Conservation (phyloP, 805 yeast genomes). For the Candida sphagnicola region DNA sequence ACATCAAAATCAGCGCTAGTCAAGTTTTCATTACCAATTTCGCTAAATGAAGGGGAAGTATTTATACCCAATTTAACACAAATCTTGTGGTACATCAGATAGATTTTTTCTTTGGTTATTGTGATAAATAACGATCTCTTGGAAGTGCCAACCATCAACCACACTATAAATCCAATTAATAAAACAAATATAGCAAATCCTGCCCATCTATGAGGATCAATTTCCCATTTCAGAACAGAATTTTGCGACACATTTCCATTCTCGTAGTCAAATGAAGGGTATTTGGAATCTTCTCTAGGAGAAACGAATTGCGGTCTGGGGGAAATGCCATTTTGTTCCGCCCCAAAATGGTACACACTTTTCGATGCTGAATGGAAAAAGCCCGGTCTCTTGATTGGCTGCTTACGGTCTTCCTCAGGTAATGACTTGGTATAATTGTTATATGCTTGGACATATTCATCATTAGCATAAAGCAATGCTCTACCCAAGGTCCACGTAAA, state of each 20-base stretch:
- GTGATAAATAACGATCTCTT: constrained; percentile 13
- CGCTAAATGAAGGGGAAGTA: not conserved
- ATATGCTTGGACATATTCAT: constrained; percentile 45
- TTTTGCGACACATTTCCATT: constrained; percentile 22
- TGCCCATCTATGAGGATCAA: constrained; percentile 41
- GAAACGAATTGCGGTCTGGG: constrained; percentile 40
- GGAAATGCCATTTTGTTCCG: constrained; percentile 41
- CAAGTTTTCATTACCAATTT: not conserved
- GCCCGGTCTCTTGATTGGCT: constrained; percentile 34
- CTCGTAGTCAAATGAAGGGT: constrained; percentile 28
- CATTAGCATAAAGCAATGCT: constrained; percentile 59
- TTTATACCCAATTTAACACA: not conserved
- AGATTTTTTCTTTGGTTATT: constrained; percentile 1
- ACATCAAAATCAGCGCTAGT: constrained; percentile 3
- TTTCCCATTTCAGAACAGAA: constrained; percentile 36
- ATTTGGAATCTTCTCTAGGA: constrained; percentile 13
- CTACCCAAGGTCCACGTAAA: constrained; percentile 58
- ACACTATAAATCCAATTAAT: constrained; percentile 19
- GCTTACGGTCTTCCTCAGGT: constrained; percentile 1
- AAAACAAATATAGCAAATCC: constrained; percentile 30
- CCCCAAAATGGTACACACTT: constrained; percentile 47
- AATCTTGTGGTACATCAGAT: not conserved
- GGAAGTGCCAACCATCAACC: constrained; percentile 31
- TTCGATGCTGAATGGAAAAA: constrained; percentile 47
- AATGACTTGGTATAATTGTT: constrained; percentile 23